Conservation (phyloP, 1,139 yeast species). For the Cylindricascospora bacillispora region DNA sequence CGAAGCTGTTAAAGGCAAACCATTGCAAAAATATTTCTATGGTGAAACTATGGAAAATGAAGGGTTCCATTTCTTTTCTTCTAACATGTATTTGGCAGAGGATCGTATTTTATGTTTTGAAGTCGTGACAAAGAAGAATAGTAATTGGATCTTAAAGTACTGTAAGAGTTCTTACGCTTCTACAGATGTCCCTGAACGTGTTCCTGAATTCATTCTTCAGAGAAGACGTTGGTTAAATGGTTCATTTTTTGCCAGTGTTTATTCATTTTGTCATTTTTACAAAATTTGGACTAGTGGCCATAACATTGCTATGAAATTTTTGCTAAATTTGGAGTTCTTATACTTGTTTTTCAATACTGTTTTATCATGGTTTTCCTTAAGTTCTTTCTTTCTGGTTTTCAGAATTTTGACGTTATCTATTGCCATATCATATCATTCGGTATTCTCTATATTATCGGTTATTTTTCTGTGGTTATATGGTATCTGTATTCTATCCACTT, state of each 20-base stretch:
- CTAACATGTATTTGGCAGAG: constrained; percentile 91
- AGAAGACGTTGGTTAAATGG: constrained; percentile 96
- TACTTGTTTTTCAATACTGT: constrained; percentile 61
- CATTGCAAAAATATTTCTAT: constrained; percentile 76
- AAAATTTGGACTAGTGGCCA: constrained; percentile 73
- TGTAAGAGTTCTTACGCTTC: constrained; percentile 88
- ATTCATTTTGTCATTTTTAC: constrained; percentile 61
- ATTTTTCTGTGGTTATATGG: constrained; percentile 81
- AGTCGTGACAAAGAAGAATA: constrained; percentile 63
- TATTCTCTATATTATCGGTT: constrained; percentile 68
- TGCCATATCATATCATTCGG: constrained; percentile 41
- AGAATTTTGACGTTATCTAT: constrained; percentile 63
- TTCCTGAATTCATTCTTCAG: constrained; percentile 78
- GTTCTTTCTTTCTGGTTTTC: constrained; percentile 70
- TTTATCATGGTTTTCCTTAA: constrained; percentile 72
- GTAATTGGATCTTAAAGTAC: constrained; percentile 78
- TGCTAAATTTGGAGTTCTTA: constrained; percentile 62
- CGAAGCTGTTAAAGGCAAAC: constrained; percentile 70
- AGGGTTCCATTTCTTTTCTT: constrained; percentile 62
- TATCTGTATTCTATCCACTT: constrained; percentile 80
- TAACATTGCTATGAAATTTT: constrained; percentile 52
- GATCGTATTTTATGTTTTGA: constrained; percentile 93
- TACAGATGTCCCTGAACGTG: constrained; percentile 86
- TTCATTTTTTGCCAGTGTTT: constrained; percentile 89
- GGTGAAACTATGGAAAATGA: constrained; percentile 69